A percentile compares a stretch with the other conserved stretches of the same genome.
These are phyloP conservation scores for Tetrahymena thermophila DNA, from an alignment of 73 alveolate species.

Conservation along the genomic window DNA sequence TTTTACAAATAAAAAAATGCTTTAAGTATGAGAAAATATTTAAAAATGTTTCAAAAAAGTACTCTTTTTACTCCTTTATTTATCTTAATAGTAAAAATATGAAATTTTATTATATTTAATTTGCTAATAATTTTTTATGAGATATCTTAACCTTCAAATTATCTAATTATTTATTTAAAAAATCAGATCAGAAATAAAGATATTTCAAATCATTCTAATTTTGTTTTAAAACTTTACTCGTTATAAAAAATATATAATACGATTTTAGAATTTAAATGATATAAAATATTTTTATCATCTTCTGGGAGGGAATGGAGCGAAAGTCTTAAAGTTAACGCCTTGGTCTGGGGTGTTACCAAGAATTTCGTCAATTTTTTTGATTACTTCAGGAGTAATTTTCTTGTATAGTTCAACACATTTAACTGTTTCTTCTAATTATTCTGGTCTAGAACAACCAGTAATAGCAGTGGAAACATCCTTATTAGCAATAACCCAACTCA, in stretches of 20 bases:
- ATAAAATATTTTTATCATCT: neutral
- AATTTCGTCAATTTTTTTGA: conserved; percentile 55
- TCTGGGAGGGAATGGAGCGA: neutral
- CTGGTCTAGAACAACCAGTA: conserved; percentile 73
- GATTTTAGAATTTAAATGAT: too few species aligned
- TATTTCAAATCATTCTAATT: neutral
- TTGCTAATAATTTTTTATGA: too few species aligned
- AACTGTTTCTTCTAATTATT: conserved; percentile 75
- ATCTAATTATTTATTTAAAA: too few species aligned
- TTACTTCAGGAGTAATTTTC: conserved; percentile 62
- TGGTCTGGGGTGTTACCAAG: conserved; percentile 53
- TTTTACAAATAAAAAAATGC: too few species aligned
- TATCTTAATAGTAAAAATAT: too few species aligned
- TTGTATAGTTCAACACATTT: conserved; percentile 63
- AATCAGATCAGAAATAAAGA: too few species aligned
- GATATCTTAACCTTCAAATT: too few species aligned
- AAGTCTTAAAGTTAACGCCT: neutral
- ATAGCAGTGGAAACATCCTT: conserved; percentile 81
- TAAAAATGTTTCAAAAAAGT: too few species aligned
- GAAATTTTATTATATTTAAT: too few species aligned
- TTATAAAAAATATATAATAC: neutral
- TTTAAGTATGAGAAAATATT: too few species aligned
- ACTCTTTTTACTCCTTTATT: too few species aligned
- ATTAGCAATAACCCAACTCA: conserved; percentile 86
- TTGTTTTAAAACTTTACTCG: neutral